phyloP scores from a whole-genome alignment of 495 filamentous ascomycete genomes.

The Mytilinidion resinicola region DNA sequence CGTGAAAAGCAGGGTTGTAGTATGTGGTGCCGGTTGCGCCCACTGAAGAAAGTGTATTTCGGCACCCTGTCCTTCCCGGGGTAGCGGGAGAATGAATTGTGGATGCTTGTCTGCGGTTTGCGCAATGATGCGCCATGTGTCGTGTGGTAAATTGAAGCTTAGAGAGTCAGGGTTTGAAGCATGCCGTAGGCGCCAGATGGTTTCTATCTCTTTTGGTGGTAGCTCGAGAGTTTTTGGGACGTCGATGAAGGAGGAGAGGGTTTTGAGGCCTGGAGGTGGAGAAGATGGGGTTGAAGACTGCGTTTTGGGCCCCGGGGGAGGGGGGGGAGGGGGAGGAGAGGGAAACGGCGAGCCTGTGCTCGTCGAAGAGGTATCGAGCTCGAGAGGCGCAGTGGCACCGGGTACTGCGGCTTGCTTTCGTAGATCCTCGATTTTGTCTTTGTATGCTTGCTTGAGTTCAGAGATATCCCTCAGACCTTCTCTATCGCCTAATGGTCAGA shows the following conservation, averaged over 20 bases:
- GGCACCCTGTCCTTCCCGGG: slow-evolving; percentile 55
- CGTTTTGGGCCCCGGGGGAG: slow-evolving; percentile 22
- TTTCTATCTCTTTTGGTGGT: slow-evolving; percentile 73
- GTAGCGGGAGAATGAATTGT: slow-evolving; percentile 85
- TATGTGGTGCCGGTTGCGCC: slow-evolving; percentile 61
- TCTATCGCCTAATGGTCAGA: slow-evolving; percentile 33
- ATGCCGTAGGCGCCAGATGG: slow-evolving; percentile 88
- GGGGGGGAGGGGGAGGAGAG: slow-evolving; percentile 28
- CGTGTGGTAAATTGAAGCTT: slow-evolving; percentile 69
- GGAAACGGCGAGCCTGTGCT: slow-evolving; percentile 12
- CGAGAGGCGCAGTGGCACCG: slow-evolving; percentile 44
- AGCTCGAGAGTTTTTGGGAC: slow-evolving; percentile 66
- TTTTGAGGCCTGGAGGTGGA: slow-evolving; percentile 57
- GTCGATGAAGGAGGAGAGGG: slow-evolving; percentile 76
- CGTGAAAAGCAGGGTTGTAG: slow-evolving; percentile 84
- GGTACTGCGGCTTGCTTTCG: slow-evolving; percentile 55
- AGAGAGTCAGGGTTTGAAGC: slow-evolving; percentile 61
- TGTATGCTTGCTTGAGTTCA: slow-evolving; percentile 73
- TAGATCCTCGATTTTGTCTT: slow-evolving; percentile 67
- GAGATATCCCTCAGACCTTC: slow-evolving; percentile 68
- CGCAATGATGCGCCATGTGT: slow-evolving; percentile 63
- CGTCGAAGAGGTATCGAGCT: slow-evolving; percentile 12
- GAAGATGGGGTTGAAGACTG: slow-evolving; percentile 33
- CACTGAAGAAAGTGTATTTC: slow-evolving; percentile 82
- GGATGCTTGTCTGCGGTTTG: slow-evolving; percentile 64